A percentile compares a stretch with the other conserved stretches of the same genome.
Evolutionary conservation across 2,329 filamentous ascomycete species (phyloP).

Genomic region (Phyllosticta citribraziliensis): DNA sequence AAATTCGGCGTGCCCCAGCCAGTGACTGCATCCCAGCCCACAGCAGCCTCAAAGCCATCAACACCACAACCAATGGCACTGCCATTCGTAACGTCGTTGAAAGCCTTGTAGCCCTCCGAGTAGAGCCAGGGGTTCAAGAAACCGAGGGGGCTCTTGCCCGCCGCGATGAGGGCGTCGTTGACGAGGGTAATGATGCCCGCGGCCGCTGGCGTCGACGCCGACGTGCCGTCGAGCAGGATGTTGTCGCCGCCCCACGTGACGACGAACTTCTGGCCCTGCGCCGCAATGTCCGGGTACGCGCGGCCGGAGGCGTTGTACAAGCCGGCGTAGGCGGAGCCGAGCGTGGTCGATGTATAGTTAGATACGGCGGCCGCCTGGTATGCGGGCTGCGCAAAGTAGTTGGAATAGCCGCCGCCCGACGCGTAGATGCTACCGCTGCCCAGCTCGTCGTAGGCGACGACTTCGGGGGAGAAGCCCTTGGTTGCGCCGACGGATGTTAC

Average conservation of each 20-base stretch:
- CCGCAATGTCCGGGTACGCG: constrained; percentile 53
- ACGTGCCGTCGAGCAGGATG: constrained; percentile 39
- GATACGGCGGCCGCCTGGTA: constrained; percentile 39
- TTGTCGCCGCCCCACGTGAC: constrained; percentile 33
- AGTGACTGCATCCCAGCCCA: constrained; percentile 30
- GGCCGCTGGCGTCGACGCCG: constrained; percentile 48
- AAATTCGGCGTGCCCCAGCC: constrained; percentile 16
- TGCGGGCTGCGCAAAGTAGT: constrained; percentile 36
- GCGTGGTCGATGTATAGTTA: constrained; percentile 33
- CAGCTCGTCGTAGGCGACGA: constrained; percentile 32
- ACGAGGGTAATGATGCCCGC: constrained; percentile 50
- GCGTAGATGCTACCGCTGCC: constrained; percentile 42
- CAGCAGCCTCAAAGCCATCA: constrained; percentile 24
- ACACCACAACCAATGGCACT: constrained; percentile 29
- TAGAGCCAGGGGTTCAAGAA: constrained; percentile 56
- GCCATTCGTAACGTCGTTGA: constrained; percentile 39
- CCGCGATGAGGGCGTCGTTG: constrained; percentile 49
- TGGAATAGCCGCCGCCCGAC: constrained; percentile 41
- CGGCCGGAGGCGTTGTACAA: constrained; percentile 47
- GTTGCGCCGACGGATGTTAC: constrained; percentile 59
- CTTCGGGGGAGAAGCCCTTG: constrained; percentile 44
- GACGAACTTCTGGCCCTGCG: constrained; percentile 44
- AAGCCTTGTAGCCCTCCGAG: constrained; percentile 33
- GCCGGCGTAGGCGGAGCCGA: constrained; percentile 28
- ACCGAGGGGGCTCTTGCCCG: constrained; percentile 41